A percentile compares a stretch with the other conserved stretches of the same genome.
phyloP scores from a whole-genome alignment of 2,329 filamentous ascomycete genomes.

The Neonectria sp. region DNA sequence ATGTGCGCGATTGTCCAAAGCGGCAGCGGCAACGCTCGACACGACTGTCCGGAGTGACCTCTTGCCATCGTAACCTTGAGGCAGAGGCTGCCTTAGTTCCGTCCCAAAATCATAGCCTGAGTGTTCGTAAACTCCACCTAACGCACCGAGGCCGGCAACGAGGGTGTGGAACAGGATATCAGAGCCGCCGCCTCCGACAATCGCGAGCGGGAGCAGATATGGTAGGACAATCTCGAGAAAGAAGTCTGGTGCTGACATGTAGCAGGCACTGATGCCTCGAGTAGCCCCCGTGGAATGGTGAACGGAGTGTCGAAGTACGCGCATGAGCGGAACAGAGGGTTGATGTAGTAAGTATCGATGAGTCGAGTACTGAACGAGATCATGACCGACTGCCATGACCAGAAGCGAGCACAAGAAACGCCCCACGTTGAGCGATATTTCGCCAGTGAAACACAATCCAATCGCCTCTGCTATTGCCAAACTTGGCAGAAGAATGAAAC shows the following conservation, averaged over 20 bases:
- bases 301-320: slow-evolving; percentile 1
- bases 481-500: not conserved
- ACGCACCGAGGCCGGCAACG: slow-evolving; percentile 6
- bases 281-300: slow-evolving; percentile 4
- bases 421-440: not conserved
- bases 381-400: slow-evolving; percentile 8
- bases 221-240: slow-evolving; percentile 10
- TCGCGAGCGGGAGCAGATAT: slow-evolving; percentile 6
- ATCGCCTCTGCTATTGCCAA: not conserved
- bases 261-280: slow-evolving; percentile 10
- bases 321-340: slow-evolving; percentile 6
- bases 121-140: slow-evolving; percentile 7
- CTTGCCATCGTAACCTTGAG: not conserved
- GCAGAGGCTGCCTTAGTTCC: slow-evolving; percentile 6
- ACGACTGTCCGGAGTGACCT: not conserved
- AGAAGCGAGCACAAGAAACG: slow-evolving; percentile 1
- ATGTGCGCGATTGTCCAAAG: slow-evolving; percentile 14
- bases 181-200: slow-evolving; percentile 1
- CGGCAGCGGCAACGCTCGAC: not conserved
- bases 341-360: slow-evolving; percentile 5
- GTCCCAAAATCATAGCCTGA: slow-evolving; percentile 5
- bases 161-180: slow-evolving; percentile 7
- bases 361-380: slow-evolving; percentile 1
- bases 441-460: slow-evolving; percentile 3
- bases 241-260: slow-evolving; percentile 10